These are phyloP conservation scores for Paramecium sexaurelia DNA, from an alignment of 73 alveolate genomes.

Conservation along the genomic window DNA sequence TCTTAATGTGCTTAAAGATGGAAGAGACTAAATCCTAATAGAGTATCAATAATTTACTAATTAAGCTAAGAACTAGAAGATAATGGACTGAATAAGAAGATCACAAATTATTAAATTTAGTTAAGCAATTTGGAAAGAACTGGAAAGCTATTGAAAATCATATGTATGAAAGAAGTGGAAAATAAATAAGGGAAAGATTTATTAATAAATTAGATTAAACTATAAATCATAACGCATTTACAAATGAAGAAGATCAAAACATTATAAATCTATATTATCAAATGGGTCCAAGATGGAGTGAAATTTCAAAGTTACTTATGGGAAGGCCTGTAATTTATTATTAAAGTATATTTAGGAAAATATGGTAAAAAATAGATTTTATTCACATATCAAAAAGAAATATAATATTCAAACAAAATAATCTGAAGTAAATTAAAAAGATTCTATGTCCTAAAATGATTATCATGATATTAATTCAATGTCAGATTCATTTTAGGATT, in stretches of 20 bases:
- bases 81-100: constrained; percentile 70
- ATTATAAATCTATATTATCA: constrained; percentile 5
- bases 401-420: background rate
- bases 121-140: constrained; percentile 60
- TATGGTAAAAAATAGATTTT: constrained; percentile 21
- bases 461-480: background rate
- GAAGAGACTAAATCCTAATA: constrained; percentile 60
- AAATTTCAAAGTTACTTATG: constrained; percentile 37
- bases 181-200: constrained; percentile 97
- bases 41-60: background rate
- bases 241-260: constrained; percentile 83
- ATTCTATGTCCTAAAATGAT: background rate
- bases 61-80: constrained; percentile 39
- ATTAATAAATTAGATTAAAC: constrained; percentile 95
- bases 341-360: constrained; percentile 48
- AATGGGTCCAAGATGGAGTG: constrained; percentile 69
- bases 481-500: background rate
- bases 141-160: constrained; percentile 60
- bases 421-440: background rate
- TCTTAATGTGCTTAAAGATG: constrained; percentile 67
- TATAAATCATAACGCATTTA: constrained; percentile 87
- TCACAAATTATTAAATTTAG: constrained; percentile 30
- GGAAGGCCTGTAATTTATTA: constrained; percentile 62
- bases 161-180: constrained; percentile 81
- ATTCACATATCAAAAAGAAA: background rate